These are phyloP conservation scores for Casuarina glauca DNA, from an alignment of 306 rosid genomes.

Conservation along the genomic window DNA sequence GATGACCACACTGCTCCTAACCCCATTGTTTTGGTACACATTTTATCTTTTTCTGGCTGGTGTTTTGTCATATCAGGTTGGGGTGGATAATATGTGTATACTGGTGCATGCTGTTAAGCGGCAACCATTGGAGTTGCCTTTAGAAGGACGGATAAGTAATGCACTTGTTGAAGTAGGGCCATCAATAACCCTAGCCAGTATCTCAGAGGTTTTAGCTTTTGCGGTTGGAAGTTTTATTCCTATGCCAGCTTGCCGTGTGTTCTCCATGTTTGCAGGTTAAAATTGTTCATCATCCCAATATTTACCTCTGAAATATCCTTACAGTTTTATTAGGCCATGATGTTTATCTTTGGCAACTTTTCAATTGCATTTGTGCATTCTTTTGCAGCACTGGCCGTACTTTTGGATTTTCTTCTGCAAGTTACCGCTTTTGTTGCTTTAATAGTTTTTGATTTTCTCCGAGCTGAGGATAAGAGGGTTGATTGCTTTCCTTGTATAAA, in stretches of 20 bases:
- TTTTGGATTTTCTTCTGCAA: slow-evolving; percentile 94
- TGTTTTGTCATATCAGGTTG: slow-evolving; percentile 57
- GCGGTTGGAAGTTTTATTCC: slow-evolving; percentile 98
- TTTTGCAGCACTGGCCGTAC: slow-evolving; percentile 90
- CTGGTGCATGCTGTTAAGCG: slow-evolving; percentile 94
- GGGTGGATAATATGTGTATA: slow-evolving; percentile 99
- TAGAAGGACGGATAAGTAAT: slow-evolving; percentile 89
- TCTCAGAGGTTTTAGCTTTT: slow-evolving; percentile 95
- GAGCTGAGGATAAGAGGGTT: slow-evolving; percentile 86
- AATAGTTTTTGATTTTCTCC: slow-evolving; percentile 76
- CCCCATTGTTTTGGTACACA: not conserved
- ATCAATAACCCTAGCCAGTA: slow-evolving; percentile 93
- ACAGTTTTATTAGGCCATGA: slow-evolving; percentile 21
- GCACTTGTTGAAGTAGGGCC: slow-evolving; percentile 99
- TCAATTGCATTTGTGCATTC: slow-evolving; percentile 35
- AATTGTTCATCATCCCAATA: slow-evolving; percentile 1
- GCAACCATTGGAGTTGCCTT: slow-evolving; percentile 77
- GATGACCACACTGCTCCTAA: not conserved
- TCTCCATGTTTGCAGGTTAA: slow-evolving; percentile 99
- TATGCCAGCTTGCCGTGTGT: slow-evolving; percentile 98
- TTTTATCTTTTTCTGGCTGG: not conserved
- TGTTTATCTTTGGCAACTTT: slow-evolving; percentile 19
- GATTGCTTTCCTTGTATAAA: slow-evolving; percentile 93
- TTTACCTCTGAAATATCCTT: slow-evolving; percentile 16
- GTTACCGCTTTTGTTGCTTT: slow-evolving; percentile 95